These are phyloP conservation scores for Begonia fuchsioides DNA, from an alignment of 306 rosid genomes.

Conservation along the genomic window DNA sequence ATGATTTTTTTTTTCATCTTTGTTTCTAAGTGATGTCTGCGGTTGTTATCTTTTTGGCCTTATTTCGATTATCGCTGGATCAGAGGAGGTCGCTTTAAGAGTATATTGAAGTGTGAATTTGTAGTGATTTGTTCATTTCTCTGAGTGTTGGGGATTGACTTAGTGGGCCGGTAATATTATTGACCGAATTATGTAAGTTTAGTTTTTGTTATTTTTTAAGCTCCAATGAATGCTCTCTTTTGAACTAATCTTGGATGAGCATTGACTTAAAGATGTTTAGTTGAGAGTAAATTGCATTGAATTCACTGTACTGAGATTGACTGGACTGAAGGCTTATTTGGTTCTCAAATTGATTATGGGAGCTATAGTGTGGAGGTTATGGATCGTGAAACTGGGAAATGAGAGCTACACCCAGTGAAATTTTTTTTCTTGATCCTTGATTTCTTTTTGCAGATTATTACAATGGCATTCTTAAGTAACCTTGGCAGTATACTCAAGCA, in stretches of 20 bases:
- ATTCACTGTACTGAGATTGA: no score
- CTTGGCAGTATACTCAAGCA: constrained; percentile 58
- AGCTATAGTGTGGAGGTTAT: no score
- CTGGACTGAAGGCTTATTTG: no score
- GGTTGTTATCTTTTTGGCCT: no score
- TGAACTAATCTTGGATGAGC: background rate
- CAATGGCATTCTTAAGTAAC: constrained; percentile 72
- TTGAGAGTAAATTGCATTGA: no score
- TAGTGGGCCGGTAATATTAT: background rate
- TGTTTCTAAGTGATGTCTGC: no score
- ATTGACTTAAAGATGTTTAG: background rate
- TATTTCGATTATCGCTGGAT: no score
- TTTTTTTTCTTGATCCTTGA: background rate
- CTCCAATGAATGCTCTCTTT: background rate
- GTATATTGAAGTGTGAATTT: no score
- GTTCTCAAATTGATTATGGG: no score
- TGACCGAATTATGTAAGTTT: background rate
- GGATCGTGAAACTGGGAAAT: background rate
- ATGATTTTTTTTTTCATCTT: no score
- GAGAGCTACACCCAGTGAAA: background rate
- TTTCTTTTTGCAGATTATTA: constrained; percentile 16
- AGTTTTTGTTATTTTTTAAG: background rate
- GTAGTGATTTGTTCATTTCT: background rate
- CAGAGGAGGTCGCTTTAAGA: no score
- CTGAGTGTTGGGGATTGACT: background rate